These are phyloP conservation scores for Colletotrichum graminicola DNA, from an alignment of 2,329 filamentous ascomycete species.

Conservation along the genomic window DNA sequence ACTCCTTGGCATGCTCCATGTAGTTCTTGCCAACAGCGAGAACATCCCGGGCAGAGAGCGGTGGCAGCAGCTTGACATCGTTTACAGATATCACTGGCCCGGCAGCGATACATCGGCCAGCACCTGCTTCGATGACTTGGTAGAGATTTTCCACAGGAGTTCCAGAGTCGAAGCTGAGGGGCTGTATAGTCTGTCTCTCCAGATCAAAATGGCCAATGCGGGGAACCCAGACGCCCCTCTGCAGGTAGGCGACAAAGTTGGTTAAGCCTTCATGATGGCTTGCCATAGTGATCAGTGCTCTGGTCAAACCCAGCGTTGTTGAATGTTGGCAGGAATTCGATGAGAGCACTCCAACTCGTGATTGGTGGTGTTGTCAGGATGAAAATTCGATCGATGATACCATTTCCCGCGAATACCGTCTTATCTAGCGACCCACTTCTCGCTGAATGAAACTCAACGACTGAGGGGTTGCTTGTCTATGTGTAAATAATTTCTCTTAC, in stretches of 20 bases:
- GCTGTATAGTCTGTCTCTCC: constrained; percentile 49
- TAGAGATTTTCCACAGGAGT: constrained; percentile 61
- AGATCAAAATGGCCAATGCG: constrained; percentile 28
- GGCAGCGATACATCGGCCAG: constrained; percentile 52
- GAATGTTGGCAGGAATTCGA: too few relatives aligned
- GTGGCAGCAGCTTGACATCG: constrained; percentile 58
- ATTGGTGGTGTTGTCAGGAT: constrained; percentile 1
- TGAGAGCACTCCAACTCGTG: background rate
- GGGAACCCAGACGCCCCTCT: background rate
- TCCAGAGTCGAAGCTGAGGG: constrained; percentile 60
- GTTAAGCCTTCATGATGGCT: background rate
- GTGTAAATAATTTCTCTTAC: constrained; percentile 21
- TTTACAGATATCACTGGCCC: constrained; percentile 49
- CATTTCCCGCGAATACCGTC: constrained; percentile 36
- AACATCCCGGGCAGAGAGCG: constrained; percentile 63
- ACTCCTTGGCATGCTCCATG: constrained; percentile 67
- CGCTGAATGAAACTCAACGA: background rate
- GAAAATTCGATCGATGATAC: constrained; percentile 20
- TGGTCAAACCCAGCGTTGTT: background rate
- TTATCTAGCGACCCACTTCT: constrained; percentile 18
- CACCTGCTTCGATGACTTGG: constrained; percentile 63
- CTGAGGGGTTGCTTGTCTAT: background rate
- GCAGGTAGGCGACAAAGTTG: constrained; percentile 23
- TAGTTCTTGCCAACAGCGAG: constrained; percentile 70
- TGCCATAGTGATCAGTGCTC: constrained; percentile 2